These are phyloP conservation scores for Arachnomyces sp. DNA, from an alignment of 2,329 filamentous ascomycete species.

Conservation along the genomic window DNA sequence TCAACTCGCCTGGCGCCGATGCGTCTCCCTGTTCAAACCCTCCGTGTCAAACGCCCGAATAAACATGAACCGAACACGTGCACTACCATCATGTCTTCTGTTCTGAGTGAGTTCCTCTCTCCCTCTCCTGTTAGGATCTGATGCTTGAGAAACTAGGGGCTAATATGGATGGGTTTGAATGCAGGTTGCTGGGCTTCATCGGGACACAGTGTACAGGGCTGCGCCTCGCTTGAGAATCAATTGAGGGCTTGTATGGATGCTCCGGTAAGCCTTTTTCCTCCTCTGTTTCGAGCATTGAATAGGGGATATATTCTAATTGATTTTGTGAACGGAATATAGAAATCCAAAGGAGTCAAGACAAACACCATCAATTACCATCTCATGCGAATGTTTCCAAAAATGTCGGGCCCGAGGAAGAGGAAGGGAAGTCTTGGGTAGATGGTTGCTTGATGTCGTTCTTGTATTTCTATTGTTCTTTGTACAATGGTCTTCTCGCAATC, in stretches of 20 bases:
- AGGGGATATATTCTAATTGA: too few relatives aligned
- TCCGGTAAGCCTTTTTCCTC: conserved; percentile 46
- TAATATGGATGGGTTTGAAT: conserved; percentile 1
- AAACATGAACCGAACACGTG: conserved; percentile 56
- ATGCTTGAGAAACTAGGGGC: conserved; percentile 1
- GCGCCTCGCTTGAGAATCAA: conserved; percentile 52
- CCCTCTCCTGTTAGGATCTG: neutral
- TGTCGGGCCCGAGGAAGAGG: conserved; percentile 63
- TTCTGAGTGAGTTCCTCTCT: conserved; percentile 49
- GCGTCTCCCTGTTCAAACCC: conserved; percentile 35
- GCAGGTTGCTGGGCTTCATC: conserved; percentile 41
- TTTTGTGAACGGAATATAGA: conserved; percentile 36
- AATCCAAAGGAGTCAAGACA: conserved; percentile 50
- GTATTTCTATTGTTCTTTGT: conserved; percentile 16
- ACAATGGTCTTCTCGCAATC: conserved; percentile 10
- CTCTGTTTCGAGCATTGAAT: too few relatives aligned
- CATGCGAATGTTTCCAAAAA: conserved; percentile 62
- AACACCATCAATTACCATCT: conserved; percentile 90
- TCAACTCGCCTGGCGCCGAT: conserved; percentile 38
- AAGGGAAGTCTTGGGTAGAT: conserved; percentile 36
- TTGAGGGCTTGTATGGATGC: conserved; percentile 70
- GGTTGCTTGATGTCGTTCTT: conserved; percentile 4
- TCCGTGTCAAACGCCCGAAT: conserved; percentile 58
- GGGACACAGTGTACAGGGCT: conserved; percentile 46
- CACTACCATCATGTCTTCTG: conserved; percentile 56